A percentile compares a stretch with the other conserved stretches of the same genome.
phyloP scores from a whole-genome alignment of 169 alveolate genomes.

The Plasmodium adleri region DNA sequence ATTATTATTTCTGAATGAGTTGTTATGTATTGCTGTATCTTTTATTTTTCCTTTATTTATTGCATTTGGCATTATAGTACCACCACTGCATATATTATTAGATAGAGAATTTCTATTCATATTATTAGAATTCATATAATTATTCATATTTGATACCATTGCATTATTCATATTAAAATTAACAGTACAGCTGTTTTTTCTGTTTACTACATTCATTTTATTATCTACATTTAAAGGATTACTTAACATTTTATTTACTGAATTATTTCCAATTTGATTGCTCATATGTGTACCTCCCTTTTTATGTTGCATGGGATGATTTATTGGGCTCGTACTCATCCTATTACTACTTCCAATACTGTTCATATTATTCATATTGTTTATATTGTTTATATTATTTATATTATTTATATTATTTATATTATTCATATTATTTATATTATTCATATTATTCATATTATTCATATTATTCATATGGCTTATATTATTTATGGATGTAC shows the following conservation, averaged over 20 bases:
- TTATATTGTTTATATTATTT: not conserved
- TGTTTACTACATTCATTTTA: not conserved
- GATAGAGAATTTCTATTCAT: constrained; percentile 6
- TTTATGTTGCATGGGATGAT: not conserved
- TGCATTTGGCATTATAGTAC: not conserved
- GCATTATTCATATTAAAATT: constrained; percentile 7
- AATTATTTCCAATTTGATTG: not conserved
- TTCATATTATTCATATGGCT: not conserved
- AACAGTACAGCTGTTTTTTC: not conserved
- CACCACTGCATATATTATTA: constrained; percentile 22
- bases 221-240: not conserved
- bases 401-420: not conserved
- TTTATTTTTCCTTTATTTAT: constrained; percentile 21
- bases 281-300: constrained; percentile 17
- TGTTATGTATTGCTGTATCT: constrained; percentile 22
- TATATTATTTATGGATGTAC: not conserved
- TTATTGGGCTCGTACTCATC: not conserved
- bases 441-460: not conserved
- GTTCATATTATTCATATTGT: constrained; percentile 13
- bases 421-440: not conserved
- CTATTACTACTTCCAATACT: not conserved
- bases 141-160: constrained; percentile 26
- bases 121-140: constrained; percentile 7
- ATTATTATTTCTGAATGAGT: constrained; percentile 25
- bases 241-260: not conserved